Conservation (phyloP, 1,139 yeast species). For the Suhomyces bolitotheri region DNA sequence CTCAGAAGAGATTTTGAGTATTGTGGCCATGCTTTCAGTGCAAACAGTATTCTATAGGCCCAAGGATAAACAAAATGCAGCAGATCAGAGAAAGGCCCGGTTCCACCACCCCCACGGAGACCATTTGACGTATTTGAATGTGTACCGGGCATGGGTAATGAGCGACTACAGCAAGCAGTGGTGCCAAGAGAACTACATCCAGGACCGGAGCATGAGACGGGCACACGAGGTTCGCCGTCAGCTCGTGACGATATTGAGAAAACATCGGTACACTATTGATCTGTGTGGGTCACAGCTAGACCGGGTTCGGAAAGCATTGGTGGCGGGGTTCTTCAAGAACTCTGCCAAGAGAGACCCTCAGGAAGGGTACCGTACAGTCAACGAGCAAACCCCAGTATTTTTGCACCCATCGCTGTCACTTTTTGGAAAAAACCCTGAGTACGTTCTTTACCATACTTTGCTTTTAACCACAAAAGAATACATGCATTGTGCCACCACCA, state of each 20-base stretch:
- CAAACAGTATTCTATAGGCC: conserved; percentile 87
- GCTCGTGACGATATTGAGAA: conserved; percentile 59
- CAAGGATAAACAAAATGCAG: conserved; percentile 66
- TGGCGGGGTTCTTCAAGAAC: conserved; percentile 86
- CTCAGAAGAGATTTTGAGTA: conserved; percentile 77
- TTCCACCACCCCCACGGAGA: conserved; percentile 84
- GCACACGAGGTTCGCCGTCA: conserved; percentile 83
- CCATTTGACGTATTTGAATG: conserved; percentile 80
- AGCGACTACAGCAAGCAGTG: conserved; percentile 64
- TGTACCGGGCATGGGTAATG: conserved; percentile 74
- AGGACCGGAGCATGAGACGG: conserved; percentile 72
- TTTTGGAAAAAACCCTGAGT: conserved; percentile 71
- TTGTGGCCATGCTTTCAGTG: conserved; percentile 89
- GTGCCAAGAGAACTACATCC: conserved; percentile 82
- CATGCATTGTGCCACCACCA: conserved; percentile 82
- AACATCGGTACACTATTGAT: conserved; percentile 49
- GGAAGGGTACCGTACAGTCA: conserved; percentile 72
- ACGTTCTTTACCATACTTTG: conserved; percentile 81
- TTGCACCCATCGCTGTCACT: conserved; percentile 89
- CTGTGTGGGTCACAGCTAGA: conserved; percentile 69
- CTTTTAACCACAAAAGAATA: conserved; percentile 83
- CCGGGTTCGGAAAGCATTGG: conserved; percentile 66
- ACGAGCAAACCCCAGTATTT: conserved; percentile 74
- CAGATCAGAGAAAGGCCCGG: conserved; percentile 74
- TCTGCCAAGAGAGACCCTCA: conserved; percentile 73